Evolutionary conservation across 2,329 filamentous ascomycete genomes (phyloP).

Genomic region (Neofusicoccum sp.): DNA sequence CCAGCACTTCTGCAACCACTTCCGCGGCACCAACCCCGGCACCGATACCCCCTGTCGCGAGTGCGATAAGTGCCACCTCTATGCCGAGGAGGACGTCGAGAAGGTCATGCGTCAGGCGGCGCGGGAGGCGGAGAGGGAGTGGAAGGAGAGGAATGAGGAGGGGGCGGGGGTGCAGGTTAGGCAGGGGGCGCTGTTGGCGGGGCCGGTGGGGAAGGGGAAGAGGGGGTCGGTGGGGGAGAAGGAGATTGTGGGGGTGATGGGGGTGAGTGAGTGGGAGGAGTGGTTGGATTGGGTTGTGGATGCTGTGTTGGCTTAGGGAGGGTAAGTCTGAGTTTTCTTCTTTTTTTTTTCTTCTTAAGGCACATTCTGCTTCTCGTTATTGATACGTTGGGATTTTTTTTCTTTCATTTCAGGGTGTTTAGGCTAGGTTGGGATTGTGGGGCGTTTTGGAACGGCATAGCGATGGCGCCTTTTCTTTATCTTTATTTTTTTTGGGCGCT

Average conservation of each 20-base stretch:
- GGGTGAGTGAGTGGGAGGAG: conserved; percentile 4
- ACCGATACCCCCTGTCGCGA: conserved; percentile 62
- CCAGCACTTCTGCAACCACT: conserved; percentile 93
- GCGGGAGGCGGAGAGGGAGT: conserved; percentile 42
- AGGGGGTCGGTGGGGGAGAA: neutral
- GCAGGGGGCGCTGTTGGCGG: conserved; percentile 5
- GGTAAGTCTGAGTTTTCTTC: neutral
- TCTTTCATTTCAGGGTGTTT: neutral
- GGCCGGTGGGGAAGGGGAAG: neutral
- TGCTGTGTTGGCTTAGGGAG: neutral
- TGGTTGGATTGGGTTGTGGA: conserved; percentile 4
- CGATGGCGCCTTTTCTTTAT: neutral
- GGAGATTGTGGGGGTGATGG: conserved; percentile 5
- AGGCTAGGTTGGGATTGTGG: neutral
- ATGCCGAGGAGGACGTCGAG: conserved; percentile 49
- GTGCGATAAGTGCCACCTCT: conserved; percentile 62
- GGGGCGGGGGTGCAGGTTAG: conserved; percentile 13
- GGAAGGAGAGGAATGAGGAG: conserved; percentile 41
- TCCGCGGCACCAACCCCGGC: conserved; percentile 71
- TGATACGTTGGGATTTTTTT: neutral
- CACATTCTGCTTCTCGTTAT: neutral
- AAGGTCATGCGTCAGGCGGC: conserved; percentile 41
- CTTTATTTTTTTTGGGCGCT: neutral
- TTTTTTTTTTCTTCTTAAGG: neutral
- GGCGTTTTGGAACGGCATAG: neutral